Percentiles rank a stretch among this genome's conserved stretches.
These are phyloP conservation scores for Suillus occidentalis DNA, from an alignment of 768 basidiomycete genomes.

Conservation along the genomic window DNA sequence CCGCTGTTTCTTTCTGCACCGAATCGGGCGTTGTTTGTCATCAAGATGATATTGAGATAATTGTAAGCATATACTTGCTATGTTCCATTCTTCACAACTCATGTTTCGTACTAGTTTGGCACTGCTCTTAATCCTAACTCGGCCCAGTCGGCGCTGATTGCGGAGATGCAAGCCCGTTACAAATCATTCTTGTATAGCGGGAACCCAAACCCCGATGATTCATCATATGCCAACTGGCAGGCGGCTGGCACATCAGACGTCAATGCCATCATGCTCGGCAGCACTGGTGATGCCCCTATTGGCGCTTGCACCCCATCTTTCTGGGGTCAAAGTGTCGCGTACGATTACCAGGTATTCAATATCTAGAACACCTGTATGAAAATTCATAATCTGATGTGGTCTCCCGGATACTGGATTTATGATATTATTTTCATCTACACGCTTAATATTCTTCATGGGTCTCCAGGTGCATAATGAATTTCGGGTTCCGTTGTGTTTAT, in stretches of 20 bases:
- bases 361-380: constrained; percentile 27
- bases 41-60: constrained; percentile 79
- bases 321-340: constrained; percentile 64
- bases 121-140: constrained; percentile 55
- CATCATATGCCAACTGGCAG: constrained; percentile 49
- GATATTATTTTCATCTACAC: background rate
- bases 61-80: constrained; percentile 44
- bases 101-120: constrained; percentile 39
- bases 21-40: constrained; percentile 65
- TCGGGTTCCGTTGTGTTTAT: background rate
- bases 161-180: constrained; percentile 72
- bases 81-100: constrained; percentile 6
- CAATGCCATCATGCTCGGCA: constrained; percentile 62
- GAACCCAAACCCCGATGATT: constrained; percentile 56
- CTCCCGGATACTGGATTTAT: background rate
- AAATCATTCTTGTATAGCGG: constrained; percentile 62
- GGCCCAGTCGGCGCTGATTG: constrained; percentile 56
- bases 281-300: constrained; percentile 46
- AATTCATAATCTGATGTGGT: background rate
- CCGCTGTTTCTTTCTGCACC: constrained; percentile 53
- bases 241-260: constrained; percentile 51
- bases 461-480: background rate
- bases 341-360: constrained; percentile 70
- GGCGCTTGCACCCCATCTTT: constrained; percentile 65
- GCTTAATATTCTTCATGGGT: background rate